Evolutionary conservation across 129 eudicot genomes (phyloP).

Genomic region (Ambrosia trifida): DNA sequence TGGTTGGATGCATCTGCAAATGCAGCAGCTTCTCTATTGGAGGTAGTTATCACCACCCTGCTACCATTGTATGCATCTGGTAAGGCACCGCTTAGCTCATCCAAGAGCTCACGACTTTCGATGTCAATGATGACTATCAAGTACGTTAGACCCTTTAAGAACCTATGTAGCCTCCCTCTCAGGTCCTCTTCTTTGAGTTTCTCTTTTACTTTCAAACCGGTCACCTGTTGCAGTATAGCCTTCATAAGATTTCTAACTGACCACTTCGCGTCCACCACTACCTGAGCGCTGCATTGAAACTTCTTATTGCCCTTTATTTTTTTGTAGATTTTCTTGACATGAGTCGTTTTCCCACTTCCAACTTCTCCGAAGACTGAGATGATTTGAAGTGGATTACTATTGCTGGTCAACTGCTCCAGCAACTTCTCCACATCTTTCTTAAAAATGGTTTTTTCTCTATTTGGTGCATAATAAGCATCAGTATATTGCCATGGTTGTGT

Average conservation of each 20-base stretch:
- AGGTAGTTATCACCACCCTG: no score
- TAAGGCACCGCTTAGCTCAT: no score
- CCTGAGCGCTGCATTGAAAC: conserved; percentile 34
- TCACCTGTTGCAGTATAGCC: conserved; percentile 26
- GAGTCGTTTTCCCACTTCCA: conserved; percentile 42
- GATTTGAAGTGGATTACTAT: conserved; percentile 30
- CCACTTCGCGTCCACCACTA: conserved; percentile 18
- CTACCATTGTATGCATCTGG: no score
- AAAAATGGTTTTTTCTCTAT: conserved; percentile 33
- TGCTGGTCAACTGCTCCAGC: conserved; percentile 26
- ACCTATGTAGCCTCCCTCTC: no score
- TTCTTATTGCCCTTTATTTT: conserved; percentile 17
- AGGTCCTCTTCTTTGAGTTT: no score
- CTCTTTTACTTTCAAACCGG: neutral
- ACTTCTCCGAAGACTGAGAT: conserved; percentile 40
- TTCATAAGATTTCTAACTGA: conserved; percentile 23
- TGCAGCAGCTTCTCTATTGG: no score
- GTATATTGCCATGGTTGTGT: conserved; percentile 28
- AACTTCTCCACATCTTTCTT: conserved; percentile 35
- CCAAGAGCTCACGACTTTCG: no score
- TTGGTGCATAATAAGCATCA: conserved; percentile 22
- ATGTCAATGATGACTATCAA: no score
- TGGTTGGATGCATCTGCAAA: no score
- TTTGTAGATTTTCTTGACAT: conserved; percentile 36
- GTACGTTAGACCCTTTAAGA: no score